phyloP scores from a whole-genome alignment of 305 asterid genomes.

The Solanum aculeatissimum region DNA sequence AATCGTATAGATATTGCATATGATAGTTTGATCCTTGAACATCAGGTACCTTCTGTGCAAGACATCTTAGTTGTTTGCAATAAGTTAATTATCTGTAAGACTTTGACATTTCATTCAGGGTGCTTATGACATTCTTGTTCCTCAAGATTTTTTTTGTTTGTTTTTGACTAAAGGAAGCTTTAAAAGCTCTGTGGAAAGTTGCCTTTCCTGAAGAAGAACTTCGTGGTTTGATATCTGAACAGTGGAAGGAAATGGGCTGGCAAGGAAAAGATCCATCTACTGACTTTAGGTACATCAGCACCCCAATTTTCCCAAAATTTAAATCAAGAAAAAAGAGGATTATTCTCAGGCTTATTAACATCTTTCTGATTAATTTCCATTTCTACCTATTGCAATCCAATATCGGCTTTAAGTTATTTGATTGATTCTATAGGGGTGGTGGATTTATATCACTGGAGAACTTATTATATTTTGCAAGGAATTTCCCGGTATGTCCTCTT shows the following conservation, averaged over 20 bases:
- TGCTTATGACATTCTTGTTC: not conserved
- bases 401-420: not conserved
- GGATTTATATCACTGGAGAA: constrained; percentile 97
- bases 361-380: constrained; percentile 11
- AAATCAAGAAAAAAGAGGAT: not conserved
- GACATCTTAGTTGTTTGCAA: not conserved
- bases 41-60: constrained; percentile 58
- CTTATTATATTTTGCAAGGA: constrained; percentile 72
- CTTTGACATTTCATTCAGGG: not conserved
- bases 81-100: not conserved
- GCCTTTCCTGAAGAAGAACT: constrained; percentile 87
- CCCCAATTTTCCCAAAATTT: not conserved
- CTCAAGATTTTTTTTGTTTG: not conserved
- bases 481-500: constrained; percentile 59
- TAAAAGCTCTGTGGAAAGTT: constrained; percentile 78
- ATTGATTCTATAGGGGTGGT: constrained; percentile 65
- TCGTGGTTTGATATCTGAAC: constrained; percentile 78
- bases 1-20: constrained; percentile 72
- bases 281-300: constrained; percentile 68
- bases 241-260: constrained; percentile 99
- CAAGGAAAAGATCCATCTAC: constrained; percentile 99
- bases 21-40: constrained; percentile 68
- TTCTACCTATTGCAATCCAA: not conserved
- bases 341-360: not conserved
- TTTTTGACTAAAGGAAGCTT: constrained; percentile 54